phyloP scores from a whole-genome alignment of 441 rosid genomes.

The Aquilaria agallochum region DNA sequence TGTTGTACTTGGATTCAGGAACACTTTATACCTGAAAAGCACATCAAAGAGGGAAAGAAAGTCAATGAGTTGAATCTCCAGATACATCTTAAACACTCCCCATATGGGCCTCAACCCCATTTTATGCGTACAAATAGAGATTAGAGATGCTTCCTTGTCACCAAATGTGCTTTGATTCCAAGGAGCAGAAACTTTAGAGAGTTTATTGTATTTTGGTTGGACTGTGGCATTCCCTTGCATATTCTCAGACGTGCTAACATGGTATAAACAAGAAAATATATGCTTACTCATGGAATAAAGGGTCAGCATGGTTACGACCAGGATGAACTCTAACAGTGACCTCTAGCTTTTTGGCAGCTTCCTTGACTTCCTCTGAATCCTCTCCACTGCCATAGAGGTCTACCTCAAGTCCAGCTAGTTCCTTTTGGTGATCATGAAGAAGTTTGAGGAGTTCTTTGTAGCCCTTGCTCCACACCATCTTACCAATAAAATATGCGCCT shows the following conservation, averaged over 20 bases:
- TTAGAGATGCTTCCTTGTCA: too few species aligned
- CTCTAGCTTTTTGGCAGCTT: conserved; percentile 58
- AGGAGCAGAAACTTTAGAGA: too few species aligned
- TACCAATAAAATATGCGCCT: conserved; percentile 84
- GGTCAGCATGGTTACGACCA: conserved; percentile 87
- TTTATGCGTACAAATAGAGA: too few species aligned
- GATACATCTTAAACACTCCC: too few species aligned
- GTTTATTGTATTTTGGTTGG: too few species aligned
- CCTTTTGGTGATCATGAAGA: conserved; percentile 63
- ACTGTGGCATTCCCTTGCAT: too few species aligned
- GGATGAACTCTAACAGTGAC: conserved; percentile 64
- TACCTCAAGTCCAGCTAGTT: conserved; percentile 66
- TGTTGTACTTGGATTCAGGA: conserved; percentile 95
- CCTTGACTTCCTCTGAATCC: conserved; percentile 68
- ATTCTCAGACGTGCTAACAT: too few species aligned
- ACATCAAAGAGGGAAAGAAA: conserved; percentile 3
- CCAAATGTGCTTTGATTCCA: too few species aligned
- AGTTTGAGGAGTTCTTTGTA: conserved; percentile 84
- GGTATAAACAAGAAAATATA: too few species aligned
- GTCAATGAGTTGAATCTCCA: not conserved
- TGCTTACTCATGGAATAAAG: conserved; percentile 83
- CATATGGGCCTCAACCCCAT: too few species aligned
- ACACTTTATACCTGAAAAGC: conserved; percentile 73
- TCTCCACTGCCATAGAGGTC: conserved; percentile 91
- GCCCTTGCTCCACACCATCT: conserved; percentile 98